Evolutionary conservation across 2,329 filamentous ascomycete genomes (phyloP), one percentile per base, ranked within the genome.

Genomic region (Fusarium falciforme): DNA sequence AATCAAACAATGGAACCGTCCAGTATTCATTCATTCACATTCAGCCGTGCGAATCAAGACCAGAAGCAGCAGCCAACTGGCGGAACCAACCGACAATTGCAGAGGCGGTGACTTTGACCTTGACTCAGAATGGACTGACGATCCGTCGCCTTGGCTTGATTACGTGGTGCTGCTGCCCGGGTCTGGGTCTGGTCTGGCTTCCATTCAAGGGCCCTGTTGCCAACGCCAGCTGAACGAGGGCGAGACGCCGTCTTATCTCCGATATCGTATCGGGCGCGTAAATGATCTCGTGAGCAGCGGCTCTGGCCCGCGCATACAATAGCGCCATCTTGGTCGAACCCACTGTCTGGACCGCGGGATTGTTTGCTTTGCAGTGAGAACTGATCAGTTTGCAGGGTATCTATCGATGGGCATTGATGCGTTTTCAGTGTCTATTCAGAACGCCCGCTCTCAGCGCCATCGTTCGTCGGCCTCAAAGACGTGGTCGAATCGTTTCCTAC

Each of bases 231-330:
- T 59, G 55, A 57, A 54, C 61, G 40, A 63, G 22, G 40, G 40
- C 20, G 16, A 22, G 35, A 44, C 60, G 42, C 68, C 47, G 67
- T 55, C 76, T 77, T 79, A 79, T 79, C 77, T 79, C 77, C 77
- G 77, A 79, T 79, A 78, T 79, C 77, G 77, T 78, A 76, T 77
- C 71, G 73, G 59, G 49, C 27, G 66, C 63, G 42, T 61, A 16
- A 52, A 63, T 74, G 77, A 73, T 76, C 77, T 78, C 70, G 75
- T 78, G 77, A 75, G 73, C 70, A 57, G 35, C 64, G 29, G 44
- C 62, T 63, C 66, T 66, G 61, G 62, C 66, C 67, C 52, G 36
- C 66, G 55, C 67, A 67, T 64, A 59, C 62, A 59, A 73, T 76
- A 76, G 74, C 66, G 74, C 68, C 73, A 63, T 60, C 47, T 64